Percentiles rank a stretch among this genome's conserved stretches.
These are phyloP conservation scores for Coemansia sp. DNA, from an alignment of 192 early-diverging fungal species.

Conservation along the genomic window DNA sequence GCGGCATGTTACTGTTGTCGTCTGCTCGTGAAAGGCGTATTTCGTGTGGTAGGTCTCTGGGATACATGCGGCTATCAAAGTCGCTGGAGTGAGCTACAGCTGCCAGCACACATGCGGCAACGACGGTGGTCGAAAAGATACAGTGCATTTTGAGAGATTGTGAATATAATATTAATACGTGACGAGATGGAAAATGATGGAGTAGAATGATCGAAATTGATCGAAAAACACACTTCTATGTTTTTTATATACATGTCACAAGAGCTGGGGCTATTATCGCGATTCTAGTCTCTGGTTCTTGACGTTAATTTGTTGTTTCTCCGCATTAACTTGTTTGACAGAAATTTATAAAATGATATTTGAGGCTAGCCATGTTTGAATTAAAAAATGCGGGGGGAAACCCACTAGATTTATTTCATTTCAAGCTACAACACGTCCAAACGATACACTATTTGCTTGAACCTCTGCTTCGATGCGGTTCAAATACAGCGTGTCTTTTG, in stretches of 20 bases:
- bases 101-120: not conserved
- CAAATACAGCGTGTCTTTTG: constrained; percentile 37
- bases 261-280: not conserved
- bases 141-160: not conserved
- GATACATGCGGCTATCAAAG: not conserved
- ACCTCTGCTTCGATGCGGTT: constrained; percentile 26
- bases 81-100: not conserved
- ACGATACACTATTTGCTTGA: constrained; percentile 12
- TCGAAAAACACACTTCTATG: not conserved
- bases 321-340: too few species aligned
- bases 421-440: not conserved
- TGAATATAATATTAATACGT: not conserved
- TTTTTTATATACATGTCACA: not conserved
- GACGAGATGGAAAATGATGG: not conserved
- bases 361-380: too few species aligned
- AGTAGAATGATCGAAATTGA: not conserved
- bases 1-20: constrained; percentile 23
- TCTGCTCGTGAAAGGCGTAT: constrained; percentile 11
- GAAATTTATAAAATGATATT: not conserved
- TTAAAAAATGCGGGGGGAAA: too few species aligned
- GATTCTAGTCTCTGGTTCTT: not conserved
- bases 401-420: not conserved
- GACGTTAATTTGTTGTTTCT: not conserved
- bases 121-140: too few species aligned
- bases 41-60: not conserved